Conservation (phyloP, 352 stramenopile genomes). For the Globisporangium iwayamae region DNA sequence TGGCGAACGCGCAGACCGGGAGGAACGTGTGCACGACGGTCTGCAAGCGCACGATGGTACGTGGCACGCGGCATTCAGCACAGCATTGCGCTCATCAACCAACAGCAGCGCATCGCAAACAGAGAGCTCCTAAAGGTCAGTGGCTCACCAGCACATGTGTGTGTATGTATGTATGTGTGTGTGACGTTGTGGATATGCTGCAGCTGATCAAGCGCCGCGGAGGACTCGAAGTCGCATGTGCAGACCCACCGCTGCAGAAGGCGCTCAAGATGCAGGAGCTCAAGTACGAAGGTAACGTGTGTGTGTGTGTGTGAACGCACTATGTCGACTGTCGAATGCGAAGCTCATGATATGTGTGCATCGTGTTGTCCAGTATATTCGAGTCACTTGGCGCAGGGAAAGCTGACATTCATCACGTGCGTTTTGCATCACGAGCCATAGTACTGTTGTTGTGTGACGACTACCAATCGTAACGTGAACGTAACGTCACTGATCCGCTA, state of each 20-base stretch:
- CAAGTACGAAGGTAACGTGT: constrained; percentile 32
- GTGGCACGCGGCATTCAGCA: neutral
- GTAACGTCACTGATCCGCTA: neutral
- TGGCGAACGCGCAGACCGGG: constrained; percentile 44
- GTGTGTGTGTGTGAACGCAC: too few species aligned
- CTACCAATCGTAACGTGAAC: neutral
- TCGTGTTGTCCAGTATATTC: constrained; percentile 44
- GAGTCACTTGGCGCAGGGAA: constrained; percentile 53
- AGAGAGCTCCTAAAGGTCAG: too few species aligned
- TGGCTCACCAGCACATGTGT: neutral
- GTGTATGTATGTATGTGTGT: neutral
- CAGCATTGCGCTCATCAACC: neutral
- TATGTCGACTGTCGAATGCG: neutral
- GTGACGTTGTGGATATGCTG: neutral
- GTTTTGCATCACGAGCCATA: constrained; percentile 2
- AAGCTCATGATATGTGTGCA: neutral
- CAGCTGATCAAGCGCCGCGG: constrained; percentile 48
- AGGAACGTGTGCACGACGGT: constrained; percentile 40
- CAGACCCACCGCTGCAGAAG: constrained; percentile 48
- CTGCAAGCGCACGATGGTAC: constrained; percentile 35
- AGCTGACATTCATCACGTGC: constrained; percentile 63
- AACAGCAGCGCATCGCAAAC: neutral
- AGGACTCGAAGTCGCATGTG: constrained; percentile 49
- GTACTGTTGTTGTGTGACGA: neutral
- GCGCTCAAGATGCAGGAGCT: constrained; percentile 45